A percentile compares a stretch with the other conserved stretches of the same genome.
Conservation (phyloP, 192 early-diverging fungal genomes). For the Gamsiella multidivaricata region DNA sequence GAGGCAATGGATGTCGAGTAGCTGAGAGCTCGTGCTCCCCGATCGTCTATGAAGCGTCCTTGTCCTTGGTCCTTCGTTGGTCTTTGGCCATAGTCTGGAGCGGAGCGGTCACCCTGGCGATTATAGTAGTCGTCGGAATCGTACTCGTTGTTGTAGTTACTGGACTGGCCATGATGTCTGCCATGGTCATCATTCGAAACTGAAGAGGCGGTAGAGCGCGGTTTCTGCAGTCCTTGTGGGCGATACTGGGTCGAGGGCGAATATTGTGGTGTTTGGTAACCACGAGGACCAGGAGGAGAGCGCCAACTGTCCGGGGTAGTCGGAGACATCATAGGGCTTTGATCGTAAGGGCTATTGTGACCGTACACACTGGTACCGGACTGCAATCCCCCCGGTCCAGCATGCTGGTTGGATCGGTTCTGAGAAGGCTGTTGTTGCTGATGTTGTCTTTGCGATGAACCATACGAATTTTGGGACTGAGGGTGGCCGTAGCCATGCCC, state of each 20-base stretch:
- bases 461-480: conserved; percentile 10
- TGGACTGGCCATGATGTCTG: conserved; percentile 1
- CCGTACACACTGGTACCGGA: conserved; percentile 18
- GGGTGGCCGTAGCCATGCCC: conserved; percentile 2
- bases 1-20: conserved; percentile 44
- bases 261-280: conserved; percentile 24
- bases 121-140: conserved; percentile 51
- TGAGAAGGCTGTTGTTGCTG: conserved; percentile 12
- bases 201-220: conserved; percentile 17
- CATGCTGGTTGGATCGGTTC: conserved; percentile 2
- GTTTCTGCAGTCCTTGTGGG: conserved; percentile 3
- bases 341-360: conserved; percentile 19
- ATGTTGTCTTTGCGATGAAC: conserved; percentile 10
- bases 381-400: not conserved
- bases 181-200: conserved; percentile 32
- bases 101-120: conserved; percentile 10
- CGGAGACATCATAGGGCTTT: conserved; percentile 52
- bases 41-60: conserved; percentile 8
- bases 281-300: conserved; percentile 44
- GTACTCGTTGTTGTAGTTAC: conserved; percentile 21
- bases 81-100: conserved; percentile 5
- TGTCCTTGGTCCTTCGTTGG: conserved; percentile 13
- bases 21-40: conserved; percentile 15
- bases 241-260: conserved; percentile 18
- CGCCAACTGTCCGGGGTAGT: conserved; percentile 42